These are phyloP conservation scores for Debaryomyces tyrocola DNA, from an alignment of 805 yeast genomes.

Conservation along the genomic window DNA sequence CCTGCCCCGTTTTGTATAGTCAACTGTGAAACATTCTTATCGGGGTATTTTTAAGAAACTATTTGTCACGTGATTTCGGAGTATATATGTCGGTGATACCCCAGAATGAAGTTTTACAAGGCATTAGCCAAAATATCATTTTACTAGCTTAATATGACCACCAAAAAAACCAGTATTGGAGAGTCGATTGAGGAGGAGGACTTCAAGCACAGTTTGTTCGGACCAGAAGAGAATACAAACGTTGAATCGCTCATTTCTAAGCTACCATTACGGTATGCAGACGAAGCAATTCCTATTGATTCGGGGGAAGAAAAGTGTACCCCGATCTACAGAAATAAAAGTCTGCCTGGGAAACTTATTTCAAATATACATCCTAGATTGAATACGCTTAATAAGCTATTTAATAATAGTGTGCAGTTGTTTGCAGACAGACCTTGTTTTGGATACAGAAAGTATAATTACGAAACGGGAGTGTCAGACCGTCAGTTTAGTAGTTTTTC, in stretches of 20 bases:
- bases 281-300: constrained; percentile 5
- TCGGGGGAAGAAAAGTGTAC: constrained; percentile 20
- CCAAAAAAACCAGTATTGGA: too few species aligned
- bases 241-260: constrained; percentile 5
- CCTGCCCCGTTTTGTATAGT: too few species aligned
- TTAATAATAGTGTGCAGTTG: constrained; percentile 18
- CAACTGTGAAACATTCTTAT: too few species aligned
- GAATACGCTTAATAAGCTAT: constrained; percentile 20
- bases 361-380: constrained; percentile 17
- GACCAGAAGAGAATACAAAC: not conserved
- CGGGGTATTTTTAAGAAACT: too few species aligned
- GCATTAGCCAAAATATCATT: too few species aligned
- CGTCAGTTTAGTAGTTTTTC: constrained; percentile 12
- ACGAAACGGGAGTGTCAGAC: constrained; percentile 7
- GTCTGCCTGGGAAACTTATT: constrained; percentile 11
- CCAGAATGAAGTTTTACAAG: too few species aligned
- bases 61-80: too few species aligned
- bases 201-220: not conserved
- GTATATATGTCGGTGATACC: too few species aligned
- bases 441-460: constrained; percentile 21
- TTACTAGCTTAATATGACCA: too few species aligned
- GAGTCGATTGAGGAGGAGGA: not conserved
- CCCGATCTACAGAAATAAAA: constrained; percentile 42
- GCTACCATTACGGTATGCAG: constrained; percentile 9
- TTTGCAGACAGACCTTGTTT: constrained; percentile 21